These are phyloP conservation scores for Saraca asoca DNA, from an alignment of 331 rosid species.

Conservation along the genomic window DNA sequence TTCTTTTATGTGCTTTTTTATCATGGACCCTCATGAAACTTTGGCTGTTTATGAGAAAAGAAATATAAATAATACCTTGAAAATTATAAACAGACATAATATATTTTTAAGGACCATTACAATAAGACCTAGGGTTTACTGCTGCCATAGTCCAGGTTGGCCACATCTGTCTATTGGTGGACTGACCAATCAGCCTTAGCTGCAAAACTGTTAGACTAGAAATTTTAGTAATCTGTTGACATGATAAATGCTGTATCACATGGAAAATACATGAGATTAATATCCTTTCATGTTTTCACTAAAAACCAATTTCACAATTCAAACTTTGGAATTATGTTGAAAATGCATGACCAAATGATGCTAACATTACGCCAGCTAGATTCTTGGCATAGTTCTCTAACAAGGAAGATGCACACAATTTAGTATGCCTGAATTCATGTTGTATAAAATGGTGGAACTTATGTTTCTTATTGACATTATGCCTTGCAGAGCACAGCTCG, in stretches of 20 bases:
- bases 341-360: not conserved
- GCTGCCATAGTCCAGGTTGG: not conserved
- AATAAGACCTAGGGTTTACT: not conserved
- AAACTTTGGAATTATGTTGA: not conserved
- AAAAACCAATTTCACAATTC: not conserved
- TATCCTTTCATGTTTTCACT: no score
- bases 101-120: not conserved
- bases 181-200: no score
- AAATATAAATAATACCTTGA: constrained; percentile 6
- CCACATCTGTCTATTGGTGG: not conserved
- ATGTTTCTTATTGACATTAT: constrained; percentile 12
- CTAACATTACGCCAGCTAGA: not conserved
- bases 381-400: not conserved
- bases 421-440: constrained; percentile 5
- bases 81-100: not conserved
- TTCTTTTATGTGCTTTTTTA: constrained; percentile 8
- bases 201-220: not conserved
- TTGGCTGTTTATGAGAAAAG: not conserved
- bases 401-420: not conserved
- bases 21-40: not conserved
- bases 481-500: constrained; percentile 69
- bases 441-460: constrained; percentile 6
- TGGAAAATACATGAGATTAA: not conserved
- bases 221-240: not conserved
- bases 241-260: not conserved